Conservation (phyloP, 768 basidiomycete genomes). For the Boletus vermiculosoides region DNA sequence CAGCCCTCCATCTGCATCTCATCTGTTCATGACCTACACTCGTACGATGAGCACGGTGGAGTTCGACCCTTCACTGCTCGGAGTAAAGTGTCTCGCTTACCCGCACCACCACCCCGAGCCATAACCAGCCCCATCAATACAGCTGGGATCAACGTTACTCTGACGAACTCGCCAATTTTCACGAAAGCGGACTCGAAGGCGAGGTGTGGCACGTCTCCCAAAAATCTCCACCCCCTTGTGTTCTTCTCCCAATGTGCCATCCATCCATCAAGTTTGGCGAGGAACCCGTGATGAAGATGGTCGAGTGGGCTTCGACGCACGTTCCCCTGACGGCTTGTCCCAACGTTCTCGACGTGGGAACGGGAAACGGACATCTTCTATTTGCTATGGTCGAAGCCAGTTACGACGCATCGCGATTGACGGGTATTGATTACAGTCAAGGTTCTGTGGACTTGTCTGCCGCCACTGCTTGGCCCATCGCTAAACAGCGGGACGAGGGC, state of each 20-base stretch:
- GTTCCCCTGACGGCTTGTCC: conserved; percentile 48
- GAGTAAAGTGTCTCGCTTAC: conserved; percentile 48
- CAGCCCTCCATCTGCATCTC: neutral
- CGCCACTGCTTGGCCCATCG: no score
- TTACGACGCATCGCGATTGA: conserved; percentile 50
- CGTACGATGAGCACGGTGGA: conserved; percentile 39
- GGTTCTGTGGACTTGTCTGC: conserved; percentile 65
- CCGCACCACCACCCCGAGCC: neutral
- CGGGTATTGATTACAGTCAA: conserved; percentile 76
- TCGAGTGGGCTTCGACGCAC: conserved; percentile 63
- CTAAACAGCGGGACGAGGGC: conserved; percentile 37
- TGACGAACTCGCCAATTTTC: conserved; percentile 67
- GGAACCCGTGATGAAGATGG: conserved; percentile 76
- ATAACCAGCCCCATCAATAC: conserved; percentile 1
- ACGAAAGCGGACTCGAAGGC: conserved; percentile 79
- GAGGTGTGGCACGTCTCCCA: conserved; percentile 65
- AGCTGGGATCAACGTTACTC: conserved; percentile 83
- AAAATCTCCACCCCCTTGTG: neutral
- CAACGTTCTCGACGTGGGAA: conserved; percentile 73
- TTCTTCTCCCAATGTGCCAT: neutral
- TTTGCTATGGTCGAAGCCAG: conserved; percentile 69
- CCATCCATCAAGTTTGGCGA: conserved; percentile 73
- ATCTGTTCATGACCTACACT: neutral
- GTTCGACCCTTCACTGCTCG: conserved; percentile 69
- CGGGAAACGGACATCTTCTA: conserved; percentile 76